Base-by-base conservation (phyloP, 2,329 filamentous ascomycete genomes). In the Clonostachys sp. region DNA sequence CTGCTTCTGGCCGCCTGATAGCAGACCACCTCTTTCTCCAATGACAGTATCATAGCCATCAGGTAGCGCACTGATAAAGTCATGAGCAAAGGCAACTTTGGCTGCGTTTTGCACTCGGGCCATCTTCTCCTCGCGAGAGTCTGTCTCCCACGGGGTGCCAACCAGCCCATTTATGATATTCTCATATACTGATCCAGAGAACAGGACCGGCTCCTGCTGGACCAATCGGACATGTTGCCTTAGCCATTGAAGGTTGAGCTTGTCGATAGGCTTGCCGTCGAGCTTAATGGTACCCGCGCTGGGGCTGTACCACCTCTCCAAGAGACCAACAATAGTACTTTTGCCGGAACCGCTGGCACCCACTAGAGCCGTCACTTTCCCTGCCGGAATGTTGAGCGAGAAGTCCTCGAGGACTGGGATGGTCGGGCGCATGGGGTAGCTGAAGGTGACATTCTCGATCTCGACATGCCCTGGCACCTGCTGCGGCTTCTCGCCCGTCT, bases 331-430 rank as follows among this genome's bases (percentile, higher is more conserved):
- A 30, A 5, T 74, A 66, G 41, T 75, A 24, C 87, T 92, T 70
- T 97, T 99, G 42, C 94, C 94, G 38, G 87, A 95, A 12, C 94
- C 94, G 12, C 92, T 97, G 1, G 92, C 89, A 48, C 94, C 94
- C 7, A 99, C 94, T 6, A 99, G 73, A 2, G 94, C 94, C 3
- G 92, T 96, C n/a, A 88, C 91, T 71, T 96, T 96, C 17, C 92
- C 91, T 4, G 91, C 88, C 3, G 91, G 90, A 38, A 96, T 86
- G 1, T 78, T 66, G 2, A 99, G 78, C 48, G 75, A 87, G 48
- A 97, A 88, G 53, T 86, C 83, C 40, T 94, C 75, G 84, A 97
- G 92, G 39, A 97, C 88, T 2, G 84, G 81, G 5, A 96, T 91
- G 58, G 96, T 91, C 0, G 91, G 89, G 12, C 94, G 83, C 7